A percentile compares a stretch with the other conserved stretches of the same genome.
These are phyloP conservation scores for Trichocladium uniseriatum DNA, from an alignment of 495 filamentous ascomycete genomes.

Conservation along the genomic window DNA sequence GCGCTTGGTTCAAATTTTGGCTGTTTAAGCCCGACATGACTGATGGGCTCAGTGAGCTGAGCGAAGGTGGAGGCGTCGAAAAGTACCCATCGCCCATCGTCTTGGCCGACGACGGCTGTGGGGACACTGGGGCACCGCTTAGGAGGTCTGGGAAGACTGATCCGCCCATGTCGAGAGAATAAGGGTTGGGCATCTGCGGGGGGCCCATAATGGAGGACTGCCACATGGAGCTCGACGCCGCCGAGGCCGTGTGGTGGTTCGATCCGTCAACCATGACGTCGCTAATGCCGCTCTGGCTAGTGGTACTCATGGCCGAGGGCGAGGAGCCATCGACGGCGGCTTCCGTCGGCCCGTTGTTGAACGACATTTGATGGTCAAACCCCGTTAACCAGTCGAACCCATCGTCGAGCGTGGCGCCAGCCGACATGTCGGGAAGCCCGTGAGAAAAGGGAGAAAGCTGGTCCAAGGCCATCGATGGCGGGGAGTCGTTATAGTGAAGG, in stretches of 20 bases:
- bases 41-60: slow-evolving; percentile 51
- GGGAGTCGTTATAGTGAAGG: slow-evolving; percentile 83
- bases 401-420: slow-evolving; percentile 59
- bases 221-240: slow-evolving; percentile 49
- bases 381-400: slow-evolving; percentile 78
- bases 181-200: slow-evolving; percentile 49
- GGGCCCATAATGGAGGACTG: slow-evolving; percentile 57
- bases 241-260: slow-evolving; percentile 44
- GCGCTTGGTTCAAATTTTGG: slow-evolving; percentile 48
- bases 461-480: slow-evolving; percentile 61
- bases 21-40: slow-evolving; percentile 42
- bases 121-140: slow-evolving; percentile 52
- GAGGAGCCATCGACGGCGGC: slow-evolving; percentile 85
- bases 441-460: slow-evolving; percentile 65
- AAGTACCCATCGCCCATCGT: slow-evolving; percentile 46
- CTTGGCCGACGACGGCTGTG: slow-evolving; percentile 48
- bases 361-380: slow-evolving; percentile 67
- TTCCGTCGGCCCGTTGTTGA: slow-evolving; percentile 56
- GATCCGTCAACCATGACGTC: slow-evolving; percentile 86
- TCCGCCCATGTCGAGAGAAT: slow-evolving; percentile 49
- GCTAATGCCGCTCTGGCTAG: slow-evolving; percentile 83
- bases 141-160: slow-evolving; percentile 51
- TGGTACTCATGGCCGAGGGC: slow-evolving; percentile 86
- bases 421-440: slow-evolving; percentile 50
- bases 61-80: slow-evolving; percentile 55